Base-by-base conservation (phyloP, 1,139 yeast genomes). In the Debaryomyces robertsiae region DNA sequence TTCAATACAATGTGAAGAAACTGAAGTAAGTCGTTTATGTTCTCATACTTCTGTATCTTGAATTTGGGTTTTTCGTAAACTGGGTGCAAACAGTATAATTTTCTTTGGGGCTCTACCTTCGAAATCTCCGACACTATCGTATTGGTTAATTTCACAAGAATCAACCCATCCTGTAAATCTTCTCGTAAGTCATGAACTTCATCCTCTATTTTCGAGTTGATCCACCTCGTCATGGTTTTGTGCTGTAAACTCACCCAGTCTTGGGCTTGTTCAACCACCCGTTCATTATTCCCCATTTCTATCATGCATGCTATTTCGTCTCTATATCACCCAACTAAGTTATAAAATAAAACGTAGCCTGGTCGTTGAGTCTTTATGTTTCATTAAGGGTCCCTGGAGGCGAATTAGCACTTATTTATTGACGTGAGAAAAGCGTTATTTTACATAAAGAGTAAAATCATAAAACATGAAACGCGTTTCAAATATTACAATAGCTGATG, bases 1-100 rank as follows among this genome's bases (percentile, higher is more conserved):
- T 67, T 59, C 39, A 79, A 73, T 24, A 77, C 68, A 32, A 76
- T 69, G 42, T 75, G 70, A 43, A 82, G 66, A 53, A 75, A 82
- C 42, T 78, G 77, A 41, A 84, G 65, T 10, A 80, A 75, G 41
- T 74, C 77, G 47, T 75, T 74, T 39, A 82, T 63, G 55, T 84
- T 84, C 51, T 83, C 90, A 32, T 81, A 64, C 53, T 76, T 79
- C 52, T 84, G 90, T 29, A 84, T 65, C 40, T 75, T 69, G 44
- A 79, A 68, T 29, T 61, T 68, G 3, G 89, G 88, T 16, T 65
- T 64, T 13, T 54, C 43, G 52, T 74, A 65, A 3, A 73, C 49
- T 0, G 79, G 77, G 9, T 58, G 55, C 18, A 70, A 49, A 28
- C 58, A 50, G 43, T 61, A 66, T 9, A 60, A 43, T 34, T 57